Base-by-base conservation (phyloP, 2,329 filamentous ascomycete genomes). In the Grosmannia clavigera region DNA sequence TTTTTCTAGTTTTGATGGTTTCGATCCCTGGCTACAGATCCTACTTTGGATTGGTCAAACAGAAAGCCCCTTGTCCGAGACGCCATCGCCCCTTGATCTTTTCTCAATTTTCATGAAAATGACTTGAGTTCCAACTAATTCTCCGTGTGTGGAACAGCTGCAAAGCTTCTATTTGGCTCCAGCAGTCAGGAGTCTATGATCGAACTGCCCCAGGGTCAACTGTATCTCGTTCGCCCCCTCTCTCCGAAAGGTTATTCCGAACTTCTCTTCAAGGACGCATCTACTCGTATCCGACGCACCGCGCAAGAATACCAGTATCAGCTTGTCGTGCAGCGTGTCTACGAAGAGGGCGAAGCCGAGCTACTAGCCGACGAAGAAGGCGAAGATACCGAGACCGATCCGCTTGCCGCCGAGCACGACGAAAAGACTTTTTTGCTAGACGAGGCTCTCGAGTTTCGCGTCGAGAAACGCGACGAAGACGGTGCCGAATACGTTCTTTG, bases 221-320 rank as follows among this genome's bases (percentile, higher is more conserved):
- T 99, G 53, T 99, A 96, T 74, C 87, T 99, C 66, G 94, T 99
- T 67, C 89, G 94, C 68, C 94, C 94, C 12, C 83, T 90, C 57
- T 97, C 92, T 9, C 91, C 92, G 61, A 99, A 99, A 73, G 94
- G 94, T 65, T 97, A 96, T 72, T 96, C 92, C 1, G 94, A 99
- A 74, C 90, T 97, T 70, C 95, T 99, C 74, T 99, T 96, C 81
- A 96, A 94, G 74, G 94, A 99, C 84, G 88, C 91, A 48, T 88
- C 90, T 55, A 90, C 92, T 58, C 90, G 87, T 64, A 95, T 99
- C 69, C 87, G 95, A 65, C 85, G 90, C 64, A 97, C 94, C 19
- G 92, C 89, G 25, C 92, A 96, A 71, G 91, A 97, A 59, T 96
- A 89, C 69, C 92, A 99, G 69, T 99, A 97, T 72, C 94, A 99